Conservation (phyloP, 805 yeast genomes). For the Saccharomycopsis olivae region DNA sequence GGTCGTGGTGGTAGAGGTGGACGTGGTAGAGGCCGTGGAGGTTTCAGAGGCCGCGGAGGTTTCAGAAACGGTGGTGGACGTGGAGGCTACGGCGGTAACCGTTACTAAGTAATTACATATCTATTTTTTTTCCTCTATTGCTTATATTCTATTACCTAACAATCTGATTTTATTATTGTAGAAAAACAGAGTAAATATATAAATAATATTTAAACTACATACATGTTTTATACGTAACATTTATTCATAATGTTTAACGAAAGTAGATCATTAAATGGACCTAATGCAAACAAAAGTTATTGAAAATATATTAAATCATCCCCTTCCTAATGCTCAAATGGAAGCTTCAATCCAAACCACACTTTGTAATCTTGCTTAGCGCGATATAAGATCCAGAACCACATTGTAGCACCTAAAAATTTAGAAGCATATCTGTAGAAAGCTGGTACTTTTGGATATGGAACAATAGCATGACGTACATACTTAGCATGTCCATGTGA, state of each 20-base stretch:
- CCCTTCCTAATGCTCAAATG: conserved; percentile 28
- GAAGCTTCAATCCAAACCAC: conserved; percentile 40
- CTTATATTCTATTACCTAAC: no score
- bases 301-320: no score
- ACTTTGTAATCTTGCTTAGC: conserved; percentile 61
- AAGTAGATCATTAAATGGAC: no score
- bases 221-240: no score
- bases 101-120: no score
- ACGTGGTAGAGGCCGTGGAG: conserved; percentile 38
- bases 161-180: no score
- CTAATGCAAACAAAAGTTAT: no score
- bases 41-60: conserved; percentile 32
- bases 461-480: conserved; percentile 46
- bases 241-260: no score
- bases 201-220: no score
- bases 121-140: no score
- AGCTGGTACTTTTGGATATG: conserved; percentile 54
- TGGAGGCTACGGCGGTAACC: conserved; percentile 7
- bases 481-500: conserved; percentile 22
- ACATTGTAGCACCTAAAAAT: conserved; percentile 72
- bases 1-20: conserved; percentile 50
- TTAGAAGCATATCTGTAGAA: conserved; percentile 51
- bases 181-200: no score
- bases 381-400: conserved; percentile 83
- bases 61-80: conserved; percentile 27